phyloP scores from a whole-genome alignment of 1,284 basidiomycete genomes.

The Ustilago nuda region DNA sequence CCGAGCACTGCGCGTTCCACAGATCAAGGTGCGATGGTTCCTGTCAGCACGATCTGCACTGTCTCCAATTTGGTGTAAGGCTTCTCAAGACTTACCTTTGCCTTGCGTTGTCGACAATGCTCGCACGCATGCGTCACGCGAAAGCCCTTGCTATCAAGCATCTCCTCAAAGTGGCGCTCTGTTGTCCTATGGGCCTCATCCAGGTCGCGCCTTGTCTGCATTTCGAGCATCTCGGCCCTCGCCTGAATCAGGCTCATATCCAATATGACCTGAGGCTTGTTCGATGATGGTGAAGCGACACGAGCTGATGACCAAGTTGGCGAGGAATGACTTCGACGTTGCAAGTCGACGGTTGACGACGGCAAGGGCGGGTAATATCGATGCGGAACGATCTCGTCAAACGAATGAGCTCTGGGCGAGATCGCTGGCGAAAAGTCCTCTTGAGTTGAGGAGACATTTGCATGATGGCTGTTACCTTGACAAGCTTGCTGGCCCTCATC shows the following conservation, averaged over 20 bases:
- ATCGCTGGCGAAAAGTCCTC: conserved; percentile 1
- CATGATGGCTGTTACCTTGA: not conserved
- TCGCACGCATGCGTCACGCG: conserved; percentile 48
- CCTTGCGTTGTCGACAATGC: conserved; percentile 41
- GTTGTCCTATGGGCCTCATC: conserved; percentile 17
- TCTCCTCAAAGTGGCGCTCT: conserved; percentile 31
- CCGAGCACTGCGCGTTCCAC: conserved; percentile 27
- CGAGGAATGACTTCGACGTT: conserved; percentile 5
- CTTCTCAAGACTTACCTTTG: conserved; percentile 31
- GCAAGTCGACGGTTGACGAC: not conserved
- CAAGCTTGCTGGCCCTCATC: not conserved
- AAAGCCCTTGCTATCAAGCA: conserved; percentile 26
- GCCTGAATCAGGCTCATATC: conserved; percentile 37
- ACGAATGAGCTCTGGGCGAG: conserved; percentile 6
- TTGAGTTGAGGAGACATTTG: not conserved
- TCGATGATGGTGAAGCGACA: not conserved
- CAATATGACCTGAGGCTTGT: conserved; percentile 14
- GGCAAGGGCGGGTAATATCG: conserved; percentile 6
- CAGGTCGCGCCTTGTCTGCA: conserved; percentile 18
- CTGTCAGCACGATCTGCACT: not conserved
- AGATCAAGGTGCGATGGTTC: not conserved
- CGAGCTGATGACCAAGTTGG: conserved; percentile 2
- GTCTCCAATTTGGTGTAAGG: too few species aligned
- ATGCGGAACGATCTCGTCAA: conserved; percentile 6
- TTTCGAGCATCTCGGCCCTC: conserved; percentile 32